Percentiles rank a stretch among this genome's conserved stretches.
phyloP scores from a whole-genome alignment of 495 filamentous ascomycete species.

The Bombardia bombarda region DNA sequence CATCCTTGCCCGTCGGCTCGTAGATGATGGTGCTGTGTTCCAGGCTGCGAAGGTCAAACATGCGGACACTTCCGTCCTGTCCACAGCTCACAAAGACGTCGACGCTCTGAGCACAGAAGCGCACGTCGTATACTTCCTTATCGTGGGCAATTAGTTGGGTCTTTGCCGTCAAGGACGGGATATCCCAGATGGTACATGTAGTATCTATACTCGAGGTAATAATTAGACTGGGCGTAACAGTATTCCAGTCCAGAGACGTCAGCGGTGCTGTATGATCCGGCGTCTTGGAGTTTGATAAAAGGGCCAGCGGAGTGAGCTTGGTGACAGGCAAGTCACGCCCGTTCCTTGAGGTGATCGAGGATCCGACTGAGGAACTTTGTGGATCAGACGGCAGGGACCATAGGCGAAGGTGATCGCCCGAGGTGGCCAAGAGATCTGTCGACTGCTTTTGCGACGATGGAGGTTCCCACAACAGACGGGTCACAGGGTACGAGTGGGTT shows the following conservation, averaged over 20 bases:
- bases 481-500: slow-evolving; percentile 96
- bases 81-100: slow-evolving; percentile 98
- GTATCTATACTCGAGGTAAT: slow-evolving; percentile 99
- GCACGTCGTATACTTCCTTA: slow-evolving; percentile 97
- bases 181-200: slow-evolving; percentile 99
- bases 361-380: slow-evolving; percentile 43
- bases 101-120: slow-evolving; percentile 91
- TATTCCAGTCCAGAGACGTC: slow-evolving; percentile 97
- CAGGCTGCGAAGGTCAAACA: slow-evolving; percentile 95
- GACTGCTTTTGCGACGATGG: slow-evolving; percentile 94
- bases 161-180: slow-evolving; percentile 94
- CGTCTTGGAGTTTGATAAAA: slow-evolving; percentile 95
- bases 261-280: slow-evolving; percentile 96
- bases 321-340: slow-evolving; percentile 57
- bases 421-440: slow-evolving; percentile 92
- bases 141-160: slow-evolving; percentile 98
- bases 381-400: slow-evolving; percentile 76
- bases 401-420: slow-evolving; percentile 88
- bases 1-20: slow-evolving; percentile 84
- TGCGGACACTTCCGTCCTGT: slow-evolving; percentile 93
- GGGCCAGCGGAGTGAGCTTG: slow-evolving; percentile 87
- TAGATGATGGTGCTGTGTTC: slow-evolving; percentile 99
- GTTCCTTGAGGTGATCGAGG: slow-evolving; percentile 66
- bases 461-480: slow-evolving; percentile 92
- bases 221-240: slow-evolving; percentile 87